These are phyloP conservation scores for Neurospora sp. DNA, from an alignment of 495 filamentous ascomycete genomes.

Conservation along the genomic window DNA sequence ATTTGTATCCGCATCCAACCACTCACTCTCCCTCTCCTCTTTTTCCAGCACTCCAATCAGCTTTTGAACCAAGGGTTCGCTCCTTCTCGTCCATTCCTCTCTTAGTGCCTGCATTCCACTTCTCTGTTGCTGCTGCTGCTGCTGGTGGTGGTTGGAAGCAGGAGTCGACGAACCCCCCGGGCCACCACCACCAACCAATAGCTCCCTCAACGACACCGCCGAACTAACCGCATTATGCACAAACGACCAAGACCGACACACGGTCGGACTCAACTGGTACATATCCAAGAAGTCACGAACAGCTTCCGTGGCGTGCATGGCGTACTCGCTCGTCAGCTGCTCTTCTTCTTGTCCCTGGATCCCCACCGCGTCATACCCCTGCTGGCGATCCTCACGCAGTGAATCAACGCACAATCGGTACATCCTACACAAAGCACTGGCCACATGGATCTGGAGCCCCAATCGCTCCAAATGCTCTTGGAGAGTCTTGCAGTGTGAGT, in stretches of 20 bases:
- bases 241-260: constrained; percentile 1
- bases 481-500: neutral
- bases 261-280: neutral
- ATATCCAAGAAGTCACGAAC: neutral
- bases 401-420: neutral
- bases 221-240: constrained; percentile 3
- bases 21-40: constrained; percentile 1
- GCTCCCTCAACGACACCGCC: neutral
- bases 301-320: neutral
- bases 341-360: neutral
- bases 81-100: neutral
- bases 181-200: neutral
- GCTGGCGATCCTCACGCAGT: neutral
- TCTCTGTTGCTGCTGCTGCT: neutral
- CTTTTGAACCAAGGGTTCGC: neutral
- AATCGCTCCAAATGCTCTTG: neutral
- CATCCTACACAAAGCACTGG: neutral
- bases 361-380: neutral
- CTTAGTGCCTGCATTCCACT: neutral
- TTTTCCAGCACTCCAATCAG: neutral
- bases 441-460: neutral
- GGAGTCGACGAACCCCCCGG: neutral
- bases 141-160: neutral
- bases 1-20: constrained; percentile 2
- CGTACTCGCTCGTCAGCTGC: neutral